A percentile compares a stretch with the other conserved stretches of the same genome.
Conservation (phyloP, 1,284 basidiomycete genomes). For the Trametes hirsuta region DNA sequence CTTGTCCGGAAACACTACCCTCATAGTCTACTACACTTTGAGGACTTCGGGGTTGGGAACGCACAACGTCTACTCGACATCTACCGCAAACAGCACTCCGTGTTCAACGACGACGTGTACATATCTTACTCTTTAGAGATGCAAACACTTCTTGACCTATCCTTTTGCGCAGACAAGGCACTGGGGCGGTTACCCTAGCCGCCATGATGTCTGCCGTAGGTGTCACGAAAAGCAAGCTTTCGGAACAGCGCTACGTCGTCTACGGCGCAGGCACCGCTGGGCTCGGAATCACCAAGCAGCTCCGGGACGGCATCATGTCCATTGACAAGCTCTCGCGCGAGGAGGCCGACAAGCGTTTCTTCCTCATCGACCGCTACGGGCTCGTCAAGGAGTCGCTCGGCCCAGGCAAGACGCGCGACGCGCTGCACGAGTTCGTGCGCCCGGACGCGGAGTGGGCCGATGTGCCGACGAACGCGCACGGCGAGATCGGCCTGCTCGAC, state of each 20-base stretch:
- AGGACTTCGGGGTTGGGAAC: slow-evolving; percentile 78
- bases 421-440: slow-evolving; percentile 57
- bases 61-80: slow-evolving; percentile 71
- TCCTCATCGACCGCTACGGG: slow-evolving; percentile 63
- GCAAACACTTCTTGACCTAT: neutral
- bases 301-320: slow-evolving; percentile 76
- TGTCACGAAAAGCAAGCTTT: slow-evolving; percentile 68
- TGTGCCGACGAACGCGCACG: slow-evolving; percentile 40
- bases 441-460: slow-evolving; percentile 52
- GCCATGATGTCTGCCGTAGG: slow-evolving; percentile 73
- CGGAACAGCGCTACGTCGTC: slow-evolving; percentile 77
- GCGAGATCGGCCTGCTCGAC: slow-evolving; percentile 59
- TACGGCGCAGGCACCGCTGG: slow-evolving; percentile 86
- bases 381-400: slow-evolving; percentile 55
- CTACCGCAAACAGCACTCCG: slow-evolving; percentile 67
- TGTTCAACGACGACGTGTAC: slow-evolving; percentile 84
- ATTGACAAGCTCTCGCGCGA: slow-evolving; percentile 57
- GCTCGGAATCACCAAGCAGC: slow-evolving; percentile 72
- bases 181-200: slow-evolving; percentile 81
- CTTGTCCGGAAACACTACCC: slow-evolving; percentile 48
- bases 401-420: slow-evolving; percentile 50
- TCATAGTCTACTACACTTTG: slow-evolving; percentile 67
- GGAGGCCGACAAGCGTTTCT: slow-evolving; percentile 70
- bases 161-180: slow-evolving; percentile 65
- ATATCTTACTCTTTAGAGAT: slow-evolving; percentile 17